Conservation (phyloP, 1,284 basidiomycete genomes). For the Sanghuangporus sanghuang region DNA sequence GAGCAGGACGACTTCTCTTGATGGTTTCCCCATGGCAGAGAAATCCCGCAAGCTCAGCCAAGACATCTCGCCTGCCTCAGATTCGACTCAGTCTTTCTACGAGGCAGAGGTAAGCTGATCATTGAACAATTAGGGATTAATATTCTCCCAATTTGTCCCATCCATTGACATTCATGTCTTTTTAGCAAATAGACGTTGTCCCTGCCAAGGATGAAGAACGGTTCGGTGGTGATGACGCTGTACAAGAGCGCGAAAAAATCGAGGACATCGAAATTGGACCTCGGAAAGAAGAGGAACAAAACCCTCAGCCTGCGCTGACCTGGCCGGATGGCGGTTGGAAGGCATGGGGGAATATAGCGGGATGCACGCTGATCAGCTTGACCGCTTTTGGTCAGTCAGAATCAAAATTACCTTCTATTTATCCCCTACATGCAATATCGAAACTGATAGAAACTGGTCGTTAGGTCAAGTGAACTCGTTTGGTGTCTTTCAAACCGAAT, state of each 20-base stretch:
- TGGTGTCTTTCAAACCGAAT: constrained; percentile 19
- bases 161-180: background rate
- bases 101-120: background rate
- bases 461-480: constrained; percentile 19
- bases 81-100: background rate
- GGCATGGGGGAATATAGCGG: constrained; percentile 19
- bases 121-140: background rate
- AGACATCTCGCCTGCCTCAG: constrained; percentile 1
- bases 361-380: constrained; percentile 16
- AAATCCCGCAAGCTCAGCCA: background rate
- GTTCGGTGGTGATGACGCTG: background rate
- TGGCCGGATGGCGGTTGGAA: constrained; percentile 19
- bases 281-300: background rate
- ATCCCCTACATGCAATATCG: background rate
- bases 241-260: background rate
- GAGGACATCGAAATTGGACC: background rate
- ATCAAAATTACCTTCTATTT: background rate
- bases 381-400: constrained; percentile 16
- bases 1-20: constrained; percentile 3
- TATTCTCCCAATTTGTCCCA: background rate
- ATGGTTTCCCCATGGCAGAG: background rate
- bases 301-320: constrained; percentile 9
- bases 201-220: background rate
- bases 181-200: background rate
- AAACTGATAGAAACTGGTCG: background rate